Evolutionary conservation across 129 eudicot species (phyloP).

Genomic region (Flaveria robusta): DNA sequence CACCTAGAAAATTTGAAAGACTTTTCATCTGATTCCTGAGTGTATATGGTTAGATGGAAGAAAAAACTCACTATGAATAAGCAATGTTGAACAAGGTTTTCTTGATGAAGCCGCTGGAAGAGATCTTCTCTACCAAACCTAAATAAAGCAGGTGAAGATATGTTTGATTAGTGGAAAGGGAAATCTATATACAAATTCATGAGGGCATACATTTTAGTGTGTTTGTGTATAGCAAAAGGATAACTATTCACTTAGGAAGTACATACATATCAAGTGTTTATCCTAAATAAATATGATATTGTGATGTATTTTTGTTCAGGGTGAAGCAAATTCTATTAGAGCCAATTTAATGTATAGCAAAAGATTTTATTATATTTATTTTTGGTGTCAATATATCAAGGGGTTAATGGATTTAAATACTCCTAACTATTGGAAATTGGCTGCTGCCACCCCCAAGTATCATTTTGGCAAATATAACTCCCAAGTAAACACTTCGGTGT

Average conservation of each 20-base stretch:
- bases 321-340: no score
- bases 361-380: neutral
- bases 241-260: no score
- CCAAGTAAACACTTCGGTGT: no score
- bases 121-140: conserved; percentile 79
- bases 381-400: neutral
- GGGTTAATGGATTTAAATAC: no score
- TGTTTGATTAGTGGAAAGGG: neutral
- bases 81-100: conserved; percentile 70
- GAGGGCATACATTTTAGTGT: no score
- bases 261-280: no score
- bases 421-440: no score
- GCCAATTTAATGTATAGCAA: neutral
- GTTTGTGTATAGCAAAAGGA: no score
- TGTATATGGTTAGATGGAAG: neutral
- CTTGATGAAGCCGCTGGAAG: conserved; percentile 60
- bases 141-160: conserved; percentile 17
- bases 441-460: no score
- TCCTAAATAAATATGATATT: no score
- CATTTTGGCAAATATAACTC: no score
- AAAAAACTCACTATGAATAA: conserved; percentile 70
- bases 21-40: neutral
- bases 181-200: conserved; percentile 13
- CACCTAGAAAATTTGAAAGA: neutral
- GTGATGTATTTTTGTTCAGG: no score